phyloP scores from a whole-genome alignment of 805 yeast species.

The Kazachstania kunashirensis region DNA sequence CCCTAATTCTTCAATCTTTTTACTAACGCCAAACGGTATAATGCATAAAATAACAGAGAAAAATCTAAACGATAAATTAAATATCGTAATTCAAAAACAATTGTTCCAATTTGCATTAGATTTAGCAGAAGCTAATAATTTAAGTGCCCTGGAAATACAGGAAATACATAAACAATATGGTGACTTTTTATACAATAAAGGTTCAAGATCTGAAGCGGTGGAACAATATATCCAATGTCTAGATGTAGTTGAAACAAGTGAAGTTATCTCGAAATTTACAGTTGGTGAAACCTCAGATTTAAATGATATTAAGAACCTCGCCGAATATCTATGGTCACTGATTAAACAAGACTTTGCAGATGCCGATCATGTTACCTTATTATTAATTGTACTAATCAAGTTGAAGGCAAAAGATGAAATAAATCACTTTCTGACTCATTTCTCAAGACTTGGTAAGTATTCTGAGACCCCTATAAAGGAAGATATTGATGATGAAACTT shows the following conservation, averaged over 20 bases:
- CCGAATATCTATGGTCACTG: conserved; percentile 54
- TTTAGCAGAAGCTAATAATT: conserved; percentile 40
- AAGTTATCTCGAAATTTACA: conserved; percentile 68
- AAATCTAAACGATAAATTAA: conserved; percentile 55
- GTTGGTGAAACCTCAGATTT: conserved; percentile 38
- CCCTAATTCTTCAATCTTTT: conserved; percentile 40
- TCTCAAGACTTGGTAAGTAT: conserved; percentile 22
- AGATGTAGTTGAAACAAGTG: conserved; percentile 54
- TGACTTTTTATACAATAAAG: conserved; percentile 58
- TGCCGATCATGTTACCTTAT: conserved; percentile 73
- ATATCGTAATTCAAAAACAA: conserved; percentile 57
- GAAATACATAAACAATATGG: conserved; percentile 53
- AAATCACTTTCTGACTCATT: conserved; percentile 42
- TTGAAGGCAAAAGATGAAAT: conserved; percentile 53
- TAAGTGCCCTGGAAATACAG: conserved; percentile 20
- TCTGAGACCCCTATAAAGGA: conserved; percentile 22
- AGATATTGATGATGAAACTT: conserved; percentile 31
- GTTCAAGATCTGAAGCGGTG: conserved; percentile 59
- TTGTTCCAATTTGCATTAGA: conserved; percentile 63
- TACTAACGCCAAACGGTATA: conserved; percentile 68
- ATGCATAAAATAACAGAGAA: conserved; percentile 61
- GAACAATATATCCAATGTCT: conserved; percentile 58
- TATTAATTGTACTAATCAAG: conserved; percentile 73
- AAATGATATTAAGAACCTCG: conserved; percentile 38
- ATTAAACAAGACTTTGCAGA: conserved; percentile 47